A percentile compares a stretch with the other conserved stretches of the same genome.
Evolutionary conservation across 1,284 basidiomycete species (phyloP).

Genomic region (Ustilago trichophora): DNA sequence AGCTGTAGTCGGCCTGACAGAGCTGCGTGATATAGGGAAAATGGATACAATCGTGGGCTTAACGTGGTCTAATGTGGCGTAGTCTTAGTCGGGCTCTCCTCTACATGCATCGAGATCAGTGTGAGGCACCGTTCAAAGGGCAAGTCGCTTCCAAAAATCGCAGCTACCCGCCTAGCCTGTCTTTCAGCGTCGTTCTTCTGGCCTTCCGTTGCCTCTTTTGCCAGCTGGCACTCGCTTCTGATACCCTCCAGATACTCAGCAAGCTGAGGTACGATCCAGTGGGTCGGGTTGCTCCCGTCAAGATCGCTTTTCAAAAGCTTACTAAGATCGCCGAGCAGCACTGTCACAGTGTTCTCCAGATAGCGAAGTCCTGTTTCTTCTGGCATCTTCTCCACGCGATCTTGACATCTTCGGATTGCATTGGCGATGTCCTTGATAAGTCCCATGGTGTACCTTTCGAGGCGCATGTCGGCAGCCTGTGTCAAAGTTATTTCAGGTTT

Average conservation of each 20-base stretch:
- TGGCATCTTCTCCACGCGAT: neutral
- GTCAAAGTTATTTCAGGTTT: too few species aligned
- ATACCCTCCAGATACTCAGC: conserved; percentile 8
- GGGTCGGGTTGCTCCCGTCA: neutral
- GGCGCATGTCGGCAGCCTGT: too few species aligned
- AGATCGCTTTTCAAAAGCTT: neutral
- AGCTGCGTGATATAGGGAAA: too few species aligned
- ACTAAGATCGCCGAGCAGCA: conserved; percentile 4
- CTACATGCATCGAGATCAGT: conserved; percentile 11
- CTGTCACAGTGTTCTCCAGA: neutral
- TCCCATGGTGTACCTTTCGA: neutral
- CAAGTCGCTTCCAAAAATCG: conserved; percentile 4
- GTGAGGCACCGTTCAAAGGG: conserved; percentile 18
- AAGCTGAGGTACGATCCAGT: conserved; percentile 7
- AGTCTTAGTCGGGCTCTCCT: neutral
- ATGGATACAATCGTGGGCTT: too few species aligned
- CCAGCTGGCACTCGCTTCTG: neutral
- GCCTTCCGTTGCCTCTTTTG: too few species aligned
- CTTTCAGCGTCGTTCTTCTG: neutral
- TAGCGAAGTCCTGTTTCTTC: neutral
- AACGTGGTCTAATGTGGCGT: too few species aligned
- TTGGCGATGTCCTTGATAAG: conserved; percentile 5
- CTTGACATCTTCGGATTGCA: conserved; percentile 3
- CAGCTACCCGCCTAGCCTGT: neutral
- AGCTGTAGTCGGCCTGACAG: neutral